Percentiles rank a stretch among this genome's conserved stretches.
Conservation (phyloP, 768 basidiomycete species). For the Podaxis carcinomalis region DNA sequence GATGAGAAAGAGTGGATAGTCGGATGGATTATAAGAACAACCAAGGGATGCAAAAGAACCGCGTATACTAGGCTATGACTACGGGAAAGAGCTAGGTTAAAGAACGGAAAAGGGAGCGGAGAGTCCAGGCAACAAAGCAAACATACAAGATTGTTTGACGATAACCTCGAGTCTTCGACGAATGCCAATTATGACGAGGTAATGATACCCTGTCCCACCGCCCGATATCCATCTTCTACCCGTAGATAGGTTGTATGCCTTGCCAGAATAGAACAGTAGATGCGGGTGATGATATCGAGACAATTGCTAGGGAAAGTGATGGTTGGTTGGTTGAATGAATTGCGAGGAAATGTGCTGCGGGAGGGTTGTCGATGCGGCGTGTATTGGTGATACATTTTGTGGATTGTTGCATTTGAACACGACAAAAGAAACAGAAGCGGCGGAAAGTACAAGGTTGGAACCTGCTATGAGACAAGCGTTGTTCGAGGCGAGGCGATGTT, state of each 20-base stretch:
- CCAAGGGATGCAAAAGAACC: slow-evolving; percentile 14
- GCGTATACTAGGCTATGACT: slow-evolving; percentile 16
- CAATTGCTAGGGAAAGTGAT: slow-evolving; percentile 66
- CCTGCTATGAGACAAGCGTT: slow-evolving; percentile 54
- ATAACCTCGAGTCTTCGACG: slow-evolving; percentile 20
- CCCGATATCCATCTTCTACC: slow-evolving; percentile 24
- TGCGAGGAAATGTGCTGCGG: slow-evolving; percentile 54
- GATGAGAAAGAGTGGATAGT: slow-evolving; percentile 13
- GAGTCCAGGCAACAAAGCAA: slow-evolving; percentile 10
- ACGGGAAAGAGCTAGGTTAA: slow-evolving; percentile 13
- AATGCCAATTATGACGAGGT: slow-evolving; percentile 18
- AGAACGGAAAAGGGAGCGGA: slow-evolving; percentile 11
- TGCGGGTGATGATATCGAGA: slow-evolving; percentile 40
- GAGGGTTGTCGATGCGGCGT: slow-evolving; percentile 50
- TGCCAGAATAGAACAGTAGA: slow-evolving; percentile 43
- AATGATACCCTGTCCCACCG: slow-evolving; percentile 24
- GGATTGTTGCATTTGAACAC: slow-evolving; percentile 49
- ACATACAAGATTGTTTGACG: slow-evolving; percentile 29
- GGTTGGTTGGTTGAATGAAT: slow-evolving; percentile 63
- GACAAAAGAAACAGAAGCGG: slow-evolving; percentile 35
- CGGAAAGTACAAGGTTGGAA: slow-evolving; percentile 31
- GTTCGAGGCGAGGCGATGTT: slow-evolving; percentile 65
- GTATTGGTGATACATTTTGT: slow-evolving; percentile 85
- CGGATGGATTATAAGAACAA: slow-evolving; percentile 8
- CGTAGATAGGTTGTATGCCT: slow-evolving; percentile 44